Evolutionary conservation across 2,329 filamentous ascomycete species (phyloP), one percentile per base, ranked within the genome.

Genomic region (Paraconiothyrium brasiliense): DNA sequence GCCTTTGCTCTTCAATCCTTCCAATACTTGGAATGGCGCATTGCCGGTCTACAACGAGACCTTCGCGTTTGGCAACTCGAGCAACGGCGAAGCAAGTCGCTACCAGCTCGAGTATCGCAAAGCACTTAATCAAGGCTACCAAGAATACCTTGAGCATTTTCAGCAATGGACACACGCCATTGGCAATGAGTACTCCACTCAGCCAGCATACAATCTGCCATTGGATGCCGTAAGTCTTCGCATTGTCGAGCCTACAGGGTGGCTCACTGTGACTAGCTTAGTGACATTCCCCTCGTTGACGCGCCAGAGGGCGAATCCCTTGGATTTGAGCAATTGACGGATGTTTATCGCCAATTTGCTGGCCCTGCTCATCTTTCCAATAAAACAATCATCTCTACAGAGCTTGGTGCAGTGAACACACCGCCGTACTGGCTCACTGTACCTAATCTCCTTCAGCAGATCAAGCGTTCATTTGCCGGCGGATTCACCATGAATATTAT

Each of bases 401-500:
- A 79, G 60, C 62, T 73, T n/a, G 76, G 76, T 8, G 76, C 76
- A 3, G 66, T 71, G 2, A 57, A 57, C 4, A 56, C 59, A 9
- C 64, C 69, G 22, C 68, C 71, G 14, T 79, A 76, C 55, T 61
- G 54, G 11, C 71, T 73, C 41, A 72, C 67, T 0, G 50, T 78
- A 4, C 71, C 73, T 3, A 68, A 76, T n/a, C 67, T 79, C 4
- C 64, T 76, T 4, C 78, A 70, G 58, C 64, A 75, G n/a, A 66
- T 80, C 10, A 81, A 82, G 41, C 71, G 75, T 5, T 76, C 79
- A 0, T 70, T 81, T 47, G 76, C 78, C 1, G 82, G 76, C 3
- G 78, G 78, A 1, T 71, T 84, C 20, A 84, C 82, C 44, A 76
- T 80, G 46, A 68, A 81, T 41, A 76, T 85, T 4, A 65, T 84